Base-by-base conservation (phyloP, 2,329 filamentous ascomycete species). In the Nothopassalora personata region DNA sequence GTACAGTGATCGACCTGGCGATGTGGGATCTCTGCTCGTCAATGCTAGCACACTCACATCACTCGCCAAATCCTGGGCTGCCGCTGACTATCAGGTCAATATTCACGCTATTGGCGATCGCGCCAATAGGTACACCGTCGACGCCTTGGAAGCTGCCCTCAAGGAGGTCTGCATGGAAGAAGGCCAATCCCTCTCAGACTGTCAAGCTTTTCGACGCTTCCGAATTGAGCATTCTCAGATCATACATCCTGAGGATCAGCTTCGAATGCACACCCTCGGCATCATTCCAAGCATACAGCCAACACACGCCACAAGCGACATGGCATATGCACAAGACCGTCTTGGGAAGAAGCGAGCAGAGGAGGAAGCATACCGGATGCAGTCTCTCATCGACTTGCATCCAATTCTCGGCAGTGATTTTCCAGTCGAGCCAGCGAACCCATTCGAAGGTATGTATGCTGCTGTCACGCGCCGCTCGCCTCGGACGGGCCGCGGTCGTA, bases 271-370 rank as follows among this genome's bases (percentile, higher is more conserved):
- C 5, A 31, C 4, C 5, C 49, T 51, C 28, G 49, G 49, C 10
- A 31, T 51, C n/a, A 51, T 51, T 10, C 49, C 49, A 5, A 51
- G 49, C 49, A 51, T 51, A n/a, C 49, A 51, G 30, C 49, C 49
- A 9, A 51, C 49, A 28, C 49, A 51, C n/a, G 49, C 49, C 4
- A 51, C 49, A 7, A 31, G 27, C 49, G 49, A 51, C 30, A 51
- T 51, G 49, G 27, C 13, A 11, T 51, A 51, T 18, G 49, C 49
- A 31, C 10, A 51, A 34, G 8, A 31, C 10, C 28, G 49, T 6
- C 9, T 51, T 5, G 49, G 49, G 5, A 19, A 28, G 30, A 9
- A 7, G 18, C 27, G 49, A 2, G 34, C 28, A n/a, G 30, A 31
- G 3, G 30, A 31, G n/a, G 49, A 51, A 51, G 49, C 49, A n/a